Percentiles rank a stretch among this genome's conserved stretches.
Evolutionary conservation across 2,329 filamentous ascomycete species (phyloP).

Genomic region (Juglanconis sp.): DNA sequence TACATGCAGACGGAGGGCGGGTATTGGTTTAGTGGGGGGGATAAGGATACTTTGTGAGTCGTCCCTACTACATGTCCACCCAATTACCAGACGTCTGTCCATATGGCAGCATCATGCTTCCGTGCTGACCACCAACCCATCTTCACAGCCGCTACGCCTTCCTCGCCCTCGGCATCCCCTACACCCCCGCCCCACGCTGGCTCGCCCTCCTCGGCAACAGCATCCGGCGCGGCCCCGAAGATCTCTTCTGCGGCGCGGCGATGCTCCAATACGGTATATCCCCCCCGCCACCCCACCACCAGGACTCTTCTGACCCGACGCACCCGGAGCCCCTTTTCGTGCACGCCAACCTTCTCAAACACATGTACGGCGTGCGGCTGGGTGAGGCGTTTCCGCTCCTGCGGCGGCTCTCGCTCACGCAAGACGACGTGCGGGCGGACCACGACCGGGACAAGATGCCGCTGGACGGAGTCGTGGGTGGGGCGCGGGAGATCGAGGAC

Average conservation of each 20-base stretch:
- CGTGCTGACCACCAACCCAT: neutral
- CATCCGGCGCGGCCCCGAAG: neutral
- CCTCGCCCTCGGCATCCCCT: conserved; percentile 15
- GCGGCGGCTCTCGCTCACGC: conserved; percentile 7
- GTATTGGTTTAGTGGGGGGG: conserved; percentile 17
- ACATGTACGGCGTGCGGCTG: conserved; percentile 12
- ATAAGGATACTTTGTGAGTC: conserved; percentile 18
- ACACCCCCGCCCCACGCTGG: conserved; percentile 17
- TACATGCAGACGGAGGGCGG: conserved; percentile 16
- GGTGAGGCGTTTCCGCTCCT: conserved; percentile 5
- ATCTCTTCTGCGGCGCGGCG: conserved; percentile 16
- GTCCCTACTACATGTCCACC: neutral
- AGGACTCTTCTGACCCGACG: conserved; percentile 5
- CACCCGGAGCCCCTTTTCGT: conserved; percentile 16
- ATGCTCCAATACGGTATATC: conserved; percentile 17
- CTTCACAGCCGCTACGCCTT: conserved; percentile 15
- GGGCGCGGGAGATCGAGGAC: neutral
- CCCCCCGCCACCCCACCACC: neutral
- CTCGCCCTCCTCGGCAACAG: conserved; percentile 16
- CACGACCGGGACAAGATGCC: neutral
- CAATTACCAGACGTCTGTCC: too few relatives aligned
- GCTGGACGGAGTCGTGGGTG: conserved; percentile 8
- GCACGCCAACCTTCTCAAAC: conserved; percentile 17
- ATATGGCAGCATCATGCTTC: too few relatives aligned
- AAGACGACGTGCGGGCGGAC: conserved; percentile 10